Conservation (phyloP, 1,284 basidiomycete genomes). For the Cryptococcus sp. region DNA sequence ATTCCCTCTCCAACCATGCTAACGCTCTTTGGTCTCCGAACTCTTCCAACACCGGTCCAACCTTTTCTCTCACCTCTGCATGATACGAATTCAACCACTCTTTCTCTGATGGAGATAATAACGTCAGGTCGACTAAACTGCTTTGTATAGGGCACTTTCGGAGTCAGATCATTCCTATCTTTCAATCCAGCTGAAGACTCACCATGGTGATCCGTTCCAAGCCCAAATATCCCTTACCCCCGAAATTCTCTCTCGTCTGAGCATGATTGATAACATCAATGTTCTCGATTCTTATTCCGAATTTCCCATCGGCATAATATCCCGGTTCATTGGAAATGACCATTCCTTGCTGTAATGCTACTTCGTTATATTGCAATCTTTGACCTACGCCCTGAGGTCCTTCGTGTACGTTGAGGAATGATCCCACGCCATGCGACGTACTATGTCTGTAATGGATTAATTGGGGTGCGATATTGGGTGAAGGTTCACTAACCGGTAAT, state of each 20-base stretch:
- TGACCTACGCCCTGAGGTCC: slow-evolving; percentile 85
- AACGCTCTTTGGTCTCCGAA: slow-evolving; percentile 62
- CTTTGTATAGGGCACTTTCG: slow-evolving; percentile 78
- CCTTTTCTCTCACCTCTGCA: slow-evolving; percentile 67
- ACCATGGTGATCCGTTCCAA: slow-evolving; percentile 84
- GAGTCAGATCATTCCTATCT: background rate
- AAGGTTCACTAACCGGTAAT: slow-evolving; percentile 48
- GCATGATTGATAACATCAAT: slow-evolving; percentile 70
- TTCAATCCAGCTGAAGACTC: slow-evolving; percentile 6
- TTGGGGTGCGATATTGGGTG: background rate
- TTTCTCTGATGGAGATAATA: slow-evolving; percentile 66
- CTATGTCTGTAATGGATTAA: slow-evolving; percentile 58
- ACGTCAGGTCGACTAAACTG: slow-evolving; percentile 63
- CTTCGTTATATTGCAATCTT: slow-evolving; percentile 59
- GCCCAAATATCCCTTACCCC: slow-evolving; percentile 70
- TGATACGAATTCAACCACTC: slow-evolving; percentile 86
- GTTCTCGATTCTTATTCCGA: slow-evolving; percentile 91
- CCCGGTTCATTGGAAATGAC: slow-evolving; percentile 91
- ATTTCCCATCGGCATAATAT: slow-evolving; percentile 86
- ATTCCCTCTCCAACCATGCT: slow-evolving; percentile 71
- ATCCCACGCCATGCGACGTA: slow-evolving; percentile 91
- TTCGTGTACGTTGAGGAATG: slow-evolving; percentile 91
- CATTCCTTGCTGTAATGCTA: slow-evolving; percentile 74
- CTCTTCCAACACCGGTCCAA: slow-evolving; percentile 63
- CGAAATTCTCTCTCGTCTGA: slow-evolving; percentile 77